Conservation (phyloP, 345 rosid species). For the Pistacia vera region DNA sequence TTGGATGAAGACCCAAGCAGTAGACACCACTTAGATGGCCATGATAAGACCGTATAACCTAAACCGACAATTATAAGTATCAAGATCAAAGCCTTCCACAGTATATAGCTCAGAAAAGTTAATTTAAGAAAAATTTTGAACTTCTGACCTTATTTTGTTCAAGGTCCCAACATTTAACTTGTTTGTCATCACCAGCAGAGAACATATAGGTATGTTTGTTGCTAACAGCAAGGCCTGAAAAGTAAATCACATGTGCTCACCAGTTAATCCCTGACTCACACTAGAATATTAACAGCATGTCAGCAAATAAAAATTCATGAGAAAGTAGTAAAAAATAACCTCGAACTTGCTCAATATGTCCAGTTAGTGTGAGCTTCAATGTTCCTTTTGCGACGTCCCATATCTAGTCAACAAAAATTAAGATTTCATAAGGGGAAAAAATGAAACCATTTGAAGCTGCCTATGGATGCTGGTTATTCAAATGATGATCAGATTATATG, state of each 20-base stretch:
- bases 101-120: background rate
- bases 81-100: constrained; percentile 1
- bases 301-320: constrained; percentile 12
- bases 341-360: constrained; percentile 95
- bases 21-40: constrained; percentile 99
- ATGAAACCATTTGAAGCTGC: background rate
- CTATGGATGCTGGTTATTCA: no score
- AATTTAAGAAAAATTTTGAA: background rate
- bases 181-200: constrained; percentile 99
- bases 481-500: no score
- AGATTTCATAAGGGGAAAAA: background rate
- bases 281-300: constrained; percentile 3
- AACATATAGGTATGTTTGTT: constrained; percentile 89
- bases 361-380: constrained; percentile 91
- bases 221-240: constrained; percentile 93
- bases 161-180: constrained; percentile 99
- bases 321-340: constrained; percentile 45
- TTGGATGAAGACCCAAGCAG: constrained; percentile 98
- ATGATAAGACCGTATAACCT: constrained; percentile 97
- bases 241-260: constrained; percentile 1
- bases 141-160: constrained; percentile 92
- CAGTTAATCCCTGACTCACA: constrained; percentile 5
- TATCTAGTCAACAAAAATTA: constrained; percentile 51
- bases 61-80: constrained; percentile 22
- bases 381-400: constrained; percentile 97